Base-by-base conservation (phyloP, 305 asterid species). In the Solanum hybrid region DNA sequence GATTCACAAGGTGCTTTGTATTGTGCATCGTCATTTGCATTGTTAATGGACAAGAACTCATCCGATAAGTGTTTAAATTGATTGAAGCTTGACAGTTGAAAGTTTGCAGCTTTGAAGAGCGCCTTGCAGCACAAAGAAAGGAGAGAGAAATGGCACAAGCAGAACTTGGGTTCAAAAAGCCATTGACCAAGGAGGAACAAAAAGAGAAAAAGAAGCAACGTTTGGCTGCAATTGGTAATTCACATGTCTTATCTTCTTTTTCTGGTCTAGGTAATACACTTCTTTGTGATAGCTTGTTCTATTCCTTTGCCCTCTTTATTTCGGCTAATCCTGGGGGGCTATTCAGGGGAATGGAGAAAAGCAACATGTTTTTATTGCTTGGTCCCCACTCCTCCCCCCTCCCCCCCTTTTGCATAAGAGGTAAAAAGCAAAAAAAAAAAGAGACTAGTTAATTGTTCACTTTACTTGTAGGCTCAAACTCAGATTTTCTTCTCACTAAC, bases 81-180 rank as follows among this genome's bases (percentile, higher is more conserved):
- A 90, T 12, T 61, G 86, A 73, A 80, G 69, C 89, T 16, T 79
- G 51, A 57, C 67, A 90, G 89, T 64, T 79, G 87, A 80, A 89
- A 78, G 71, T 85, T 92, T 92, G 93, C 94, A 97, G 99, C 95
- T 97, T 97, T 61, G 99, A 97, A 93, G 98, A 96, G 92, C 96
- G 99, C 69, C 99, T 97, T 89, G 98, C 94, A 28, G 96, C 95
- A 71, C 98, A 97, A 92, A 95, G 98, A 92, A 95, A 74, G 93
- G 99, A 97, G 90, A 94, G 96, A 90, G 99, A 97, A 93, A 89
- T 92, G 95, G 95, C 95, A 87, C 90, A 92, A 37, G 85, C 93
- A 73, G 98, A 96, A 90, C 96, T 95, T 93, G 99, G 99, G 91
- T 97, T 96, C 91, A 97, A 97, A 95, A 93, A 96, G 95, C 99